Evolutionary conservation across 805 yeast species (phyloP).

Genomic region (Monosporozyma siamensis): DNA sequence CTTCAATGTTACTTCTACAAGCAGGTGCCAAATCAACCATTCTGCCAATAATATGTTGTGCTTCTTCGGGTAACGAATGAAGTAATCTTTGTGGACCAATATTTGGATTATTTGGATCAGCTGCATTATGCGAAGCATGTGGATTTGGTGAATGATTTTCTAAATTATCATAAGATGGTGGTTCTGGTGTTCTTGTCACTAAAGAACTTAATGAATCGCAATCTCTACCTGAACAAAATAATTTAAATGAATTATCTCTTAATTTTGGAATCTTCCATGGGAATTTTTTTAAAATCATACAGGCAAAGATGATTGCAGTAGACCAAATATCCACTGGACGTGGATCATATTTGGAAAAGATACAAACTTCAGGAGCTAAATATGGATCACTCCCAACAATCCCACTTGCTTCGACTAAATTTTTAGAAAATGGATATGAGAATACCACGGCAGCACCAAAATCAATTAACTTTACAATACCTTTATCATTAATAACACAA

Average conservation of each 20-base stretch:
- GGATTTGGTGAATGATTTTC: neutral
- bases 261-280: slow-evolving; percentile 91
- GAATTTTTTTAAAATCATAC: slow-evolving; percentile 84
- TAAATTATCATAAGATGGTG: slow-evolving; percentile 29
- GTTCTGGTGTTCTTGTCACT: slow-evolving; percentile 46
- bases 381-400: slow-evolving; percentile 86
- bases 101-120: slow-evolving; percentile 50
- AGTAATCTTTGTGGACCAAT: slow-evolving; percentile 66
- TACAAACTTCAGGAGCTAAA: slow-evolving; percentile 86
- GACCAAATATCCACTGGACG: slow-evolving; percentile 95
- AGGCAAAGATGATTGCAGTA: slow-evolving; percentile 79
- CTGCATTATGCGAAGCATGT: slow-evolving; percentile 21
- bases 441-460: slow-evolving; percentile 91
- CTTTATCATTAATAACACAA: slow-evolving; percentile 75
- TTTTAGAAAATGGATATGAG: slow-evolving; percentile 73
- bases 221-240: slow-evolving; percentile 66
- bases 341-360: slow-evolving; percentile 76
- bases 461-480: slow-evolving; percentile 84
- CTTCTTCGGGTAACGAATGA: slow-evolving; percentile 61
- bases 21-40: slow-evolving; percentile 86
- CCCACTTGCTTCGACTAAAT: slow-evolving; percentile 67
- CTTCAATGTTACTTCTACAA: slow-evolving; percentile 72
- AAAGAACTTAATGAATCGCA: slow-evolving; percentile 59
- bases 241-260: slow-evolving; percentile 71
- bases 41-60: slow-evolving; percentile 55